Evolutionary conservation across 1,139 yeast genomes (phyloP).

Genomic region (Kluyveromyces marxianus): DNA sequence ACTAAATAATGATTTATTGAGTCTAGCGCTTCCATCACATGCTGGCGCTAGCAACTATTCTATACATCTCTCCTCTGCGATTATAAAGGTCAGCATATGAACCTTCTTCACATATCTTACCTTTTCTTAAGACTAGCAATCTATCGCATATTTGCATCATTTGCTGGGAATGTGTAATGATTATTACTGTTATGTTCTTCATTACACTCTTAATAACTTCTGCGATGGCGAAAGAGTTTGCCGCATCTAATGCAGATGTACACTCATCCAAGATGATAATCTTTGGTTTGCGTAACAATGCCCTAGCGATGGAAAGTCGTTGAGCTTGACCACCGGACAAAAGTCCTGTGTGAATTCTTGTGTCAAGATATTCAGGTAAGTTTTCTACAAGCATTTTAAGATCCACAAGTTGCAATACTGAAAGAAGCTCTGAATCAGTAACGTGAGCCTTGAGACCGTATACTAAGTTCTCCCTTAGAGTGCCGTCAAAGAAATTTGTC

Average conservation of each 20-base stretch:
- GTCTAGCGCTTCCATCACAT: background rate
- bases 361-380: constrained; percentile 50
- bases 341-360: constrained; percentile 49
- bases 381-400: constrained; percentile 44
- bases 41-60: constrained; percentile 7
- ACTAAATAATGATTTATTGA: too few relatives aligned
- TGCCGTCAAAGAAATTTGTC: constrained; percentile 57
- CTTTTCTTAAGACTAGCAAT: constrained; percentile 38
- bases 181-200: constrained; percentile 26
- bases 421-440: constrained; percentile 35
- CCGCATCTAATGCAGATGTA: constrained; percentile 68
- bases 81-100: constrained; percentile 23
- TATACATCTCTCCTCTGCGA: constrained; percentile 17
- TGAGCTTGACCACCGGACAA: constrained; percentile 81
- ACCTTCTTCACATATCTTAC: constrained; percentile 38
- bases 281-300: constrained; percentile 54
- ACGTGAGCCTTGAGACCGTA: constrained; percentile 43
- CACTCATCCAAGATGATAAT: constrained; percentile 70
- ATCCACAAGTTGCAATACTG: constrained; percentile 40
- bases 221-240: constrained; percentile 40
- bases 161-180: constrained; percentile 54
- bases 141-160: constrained; percentile 46
- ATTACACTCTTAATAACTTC: constrained; percentile 30
- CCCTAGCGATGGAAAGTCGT: constrained; percentile 68
- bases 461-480: constrained; percentile 56